Percentiles rank a stretch among this genome's conserved stretches.
These are phyloP conservation scores for Vitis hybrid DNA, from an alignment of 177 flowering plant species.

Conservation along the genomic window DNA sequence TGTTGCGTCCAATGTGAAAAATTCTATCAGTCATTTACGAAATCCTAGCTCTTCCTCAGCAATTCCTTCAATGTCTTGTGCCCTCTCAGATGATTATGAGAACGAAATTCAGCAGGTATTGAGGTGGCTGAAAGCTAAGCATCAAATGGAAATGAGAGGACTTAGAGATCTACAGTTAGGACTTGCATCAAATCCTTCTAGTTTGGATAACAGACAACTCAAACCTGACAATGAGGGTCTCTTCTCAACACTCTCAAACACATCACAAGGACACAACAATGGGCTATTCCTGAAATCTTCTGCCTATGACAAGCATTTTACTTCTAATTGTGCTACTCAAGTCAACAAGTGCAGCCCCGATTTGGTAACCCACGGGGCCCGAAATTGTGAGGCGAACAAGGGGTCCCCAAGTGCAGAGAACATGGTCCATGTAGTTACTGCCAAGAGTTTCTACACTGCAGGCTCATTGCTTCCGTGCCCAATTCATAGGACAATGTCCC, in stretches of 20 bases:
- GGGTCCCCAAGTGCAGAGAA: slow-evolving; percentile 4
- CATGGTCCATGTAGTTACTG: slow-evolving; percentile 4
- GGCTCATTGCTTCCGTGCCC: slow-evolving; percentile 35
- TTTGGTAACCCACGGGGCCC: slow-evolving; percentile 24
- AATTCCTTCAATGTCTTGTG: slow-evolving; percentile 11
- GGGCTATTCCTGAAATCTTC: slow-evolving; percentile 7
- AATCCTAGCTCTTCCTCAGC: slow-evolving; percentile 10
- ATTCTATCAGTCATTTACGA: slow-evolving; percentile 3
- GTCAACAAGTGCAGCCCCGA: slow-evolving; percentile 22
- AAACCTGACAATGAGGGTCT: slow-evolving; percentile 1
- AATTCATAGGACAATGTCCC: slow-evolving; percentile 44
- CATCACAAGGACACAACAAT: slow-evolving; percentile 11
- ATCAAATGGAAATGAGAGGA: slow-evolving; percentile 38
- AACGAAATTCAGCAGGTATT: slow-evolving; percentile 32
- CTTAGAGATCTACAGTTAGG: slow-evolving; percentile 31
- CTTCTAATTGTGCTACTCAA: background rate
- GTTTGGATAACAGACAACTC: slow-evolving; percentile 6
- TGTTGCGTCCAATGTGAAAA: background rate
- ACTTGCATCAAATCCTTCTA: slow-evolving; percentile 18
- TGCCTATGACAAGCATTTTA: slow-evolving; percentile 3
- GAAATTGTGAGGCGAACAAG: slow-evolving; percentile 21
- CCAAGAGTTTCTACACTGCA: slow-evolving; percentile 19
- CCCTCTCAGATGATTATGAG: slow-evolving; percentile 25
- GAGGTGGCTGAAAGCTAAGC: slow-evolving; percentile 49
- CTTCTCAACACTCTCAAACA: slow-evolving; percentile 1